A percentile compares a stretch with the other conserved stretches of the same genome.
These are phyloP conservation scores for Rhipidocladum racemiflorum DNA, from an alignment of 176 grass and related monocot genomes.

Conservation along the genomic window DNA sequence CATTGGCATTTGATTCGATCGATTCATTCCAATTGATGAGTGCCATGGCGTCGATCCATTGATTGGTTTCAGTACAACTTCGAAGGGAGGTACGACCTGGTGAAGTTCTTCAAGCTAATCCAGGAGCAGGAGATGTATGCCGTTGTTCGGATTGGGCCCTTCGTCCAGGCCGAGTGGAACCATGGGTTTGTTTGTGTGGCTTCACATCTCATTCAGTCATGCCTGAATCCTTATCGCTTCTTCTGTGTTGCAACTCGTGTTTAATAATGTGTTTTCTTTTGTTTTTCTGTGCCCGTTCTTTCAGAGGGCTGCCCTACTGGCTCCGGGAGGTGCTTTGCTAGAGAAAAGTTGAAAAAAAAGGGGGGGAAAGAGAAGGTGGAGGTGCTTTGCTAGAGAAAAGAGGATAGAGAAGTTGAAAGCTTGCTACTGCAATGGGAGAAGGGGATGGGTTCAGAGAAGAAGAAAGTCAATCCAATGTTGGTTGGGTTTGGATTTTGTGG, in stretches of 20 bases:
- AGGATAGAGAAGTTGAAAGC: no score
- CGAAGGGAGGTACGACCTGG: slow-evolving; percentile 60
- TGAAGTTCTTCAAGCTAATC: slow-evolving; percentile 74
- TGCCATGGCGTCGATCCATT: background rate
- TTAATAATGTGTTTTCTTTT: no score
- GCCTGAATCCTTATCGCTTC: background rate
- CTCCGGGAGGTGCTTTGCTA: slow-evolving; percentile 55
- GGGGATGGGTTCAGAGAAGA: no score
- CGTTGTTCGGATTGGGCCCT: slow-evolving; percentile 76
- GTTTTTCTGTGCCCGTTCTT: background rate
- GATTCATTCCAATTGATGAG: background rate
- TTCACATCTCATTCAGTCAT: slow-evolving; percentile 20
- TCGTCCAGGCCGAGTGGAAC: slow-evolving; percentile 91
- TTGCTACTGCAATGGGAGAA: no score
- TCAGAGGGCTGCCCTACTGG: slow-evolving; percentile 90
- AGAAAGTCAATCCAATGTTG: no score
- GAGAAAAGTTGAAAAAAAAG: no score
- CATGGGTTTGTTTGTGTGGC: slow-evolving; percentile 61
- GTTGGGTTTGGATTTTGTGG: no score
- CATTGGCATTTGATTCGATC: background rate
- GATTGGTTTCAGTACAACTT: slow-evolving; percentile 62
- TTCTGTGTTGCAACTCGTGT: background rate
- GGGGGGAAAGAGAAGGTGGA: no score
- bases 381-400: no score
- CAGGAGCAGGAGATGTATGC: slow-evolving; percentile 58